These are phyloP conservation scores for Paecilomyces formosus DNA, from an alignment of 2,329 filamentous ascomycete genomes.

Conservation along the genomic window DNA sequence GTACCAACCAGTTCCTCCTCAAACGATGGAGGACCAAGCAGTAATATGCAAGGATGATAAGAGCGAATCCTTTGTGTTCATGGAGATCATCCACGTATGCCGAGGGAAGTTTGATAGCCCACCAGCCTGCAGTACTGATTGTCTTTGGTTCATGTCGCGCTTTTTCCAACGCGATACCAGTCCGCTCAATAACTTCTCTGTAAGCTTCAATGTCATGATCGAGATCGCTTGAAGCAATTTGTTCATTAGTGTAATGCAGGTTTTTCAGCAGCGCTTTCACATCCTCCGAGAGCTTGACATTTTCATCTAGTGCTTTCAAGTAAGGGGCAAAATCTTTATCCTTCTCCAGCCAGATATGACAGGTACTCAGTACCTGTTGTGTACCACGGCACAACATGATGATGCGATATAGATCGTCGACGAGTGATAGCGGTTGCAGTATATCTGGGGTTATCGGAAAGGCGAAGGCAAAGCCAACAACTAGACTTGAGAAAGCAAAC, in stretches of 20 bases:
- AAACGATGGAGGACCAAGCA: constrained; percentile 52
- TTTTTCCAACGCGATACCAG: constrained; percentile 18
- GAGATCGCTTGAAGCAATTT: constrained; percentile 11
- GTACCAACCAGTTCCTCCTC: constrained; percentile 57
- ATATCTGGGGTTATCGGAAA: constrained; percentile 21
- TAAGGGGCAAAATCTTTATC: constrained; percentile 21
- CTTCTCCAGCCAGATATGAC: constrained; percentile 13
- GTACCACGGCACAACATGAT: constrained; percentile 27
- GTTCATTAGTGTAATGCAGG: constrained; percentile 20
- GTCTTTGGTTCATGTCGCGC: constrained; percentile 39
- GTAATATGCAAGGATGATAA: constrained; percentile 58
- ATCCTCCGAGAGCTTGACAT: constrained; percentile 14
- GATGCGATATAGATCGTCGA: constrained; percentile 27
- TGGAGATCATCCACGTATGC: constrained; percentile 29
- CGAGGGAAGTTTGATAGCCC: constrained; percentile 28
- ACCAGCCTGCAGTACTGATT: constrained; percentile 39
- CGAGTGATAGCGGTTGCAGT: constrained; percentile 18
- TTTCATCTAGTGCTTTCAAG: constrained; percentile 15
- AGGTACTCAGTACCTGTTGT: constrained; percentile 22
- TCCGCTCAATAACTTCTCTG: constrained; percentile 16
- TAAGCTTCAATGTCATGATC: constrained; percentile 18
- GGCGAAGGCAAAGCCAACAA: constrained; percentile 32
- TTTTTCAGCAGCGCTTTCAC: constrained; percentile 11
- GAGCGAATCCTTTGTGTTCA: constrained; percentile 28
- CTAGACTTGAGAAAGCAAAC: constrained; percentile 30